Percentiles rank a stretch among this genome's conserved stretches.
phyloP scores from a whole-genome alignment of 2,329 filamentous ascomycete species.

The Botrytis paeoniae region DNA sequence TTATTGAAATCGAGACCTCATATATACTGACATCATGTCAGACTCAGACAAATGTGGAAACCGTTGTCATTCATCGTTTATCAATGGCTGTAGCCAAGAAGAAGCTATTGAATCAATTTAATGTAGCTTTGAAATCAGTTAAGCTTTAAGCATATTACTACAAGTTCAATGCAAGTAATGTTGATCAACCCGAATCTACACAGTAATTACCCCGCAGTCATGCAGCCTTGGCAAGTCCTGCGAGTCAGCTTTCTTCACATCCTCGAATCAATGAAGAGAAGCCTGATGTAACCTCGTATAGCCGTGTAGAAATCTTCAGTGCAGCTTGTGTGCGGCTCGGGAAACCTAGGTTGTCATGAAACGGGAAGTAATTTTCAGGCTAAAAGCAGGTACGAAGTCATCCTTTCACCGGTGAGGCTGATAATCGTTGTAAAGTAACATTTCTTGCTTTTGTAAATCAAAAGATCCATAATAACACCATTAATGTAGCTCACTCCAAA shows the following conservation, averaged over 20 bases:
- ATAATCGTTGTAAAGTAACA: not conserved
- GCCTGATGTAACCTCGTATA: constrained; percentile 7
- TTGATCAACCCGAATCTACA: not conserved
- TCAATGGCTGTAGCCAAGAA: constrained; percentile 3
- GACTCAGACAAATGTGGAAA: not conserved
- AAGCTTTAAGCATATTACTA: not conserved
- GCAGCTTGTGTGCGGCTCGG: not conserved
- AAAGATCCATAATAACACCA: not conserved
- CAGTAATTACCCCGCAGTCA: not conserved
- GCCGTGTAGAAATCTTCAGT: not conserved
- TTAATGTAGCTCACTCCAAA: not conserved
- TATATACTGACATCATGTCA: not conserved
- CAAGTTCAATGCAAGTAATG: constrained; percentile 3
- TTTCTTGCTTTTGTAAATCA: not conserved
- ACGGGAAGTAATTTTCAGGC: not conserved
- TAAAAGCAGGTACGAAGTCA: constrained; percentile 3
- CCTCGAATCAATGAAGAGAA: constrained; percentile 1
- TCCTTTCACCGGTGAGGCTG: not conserved
- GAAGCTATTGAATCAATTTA: not conserved
- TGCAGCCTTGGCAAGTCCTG: constrained; percentile 5
- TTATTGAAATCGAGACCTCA: not conserved
- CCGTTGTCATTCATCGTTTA: not conserved
- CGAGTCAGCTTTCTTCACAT: not conserved
- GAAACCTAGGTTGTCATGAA: not conserved
- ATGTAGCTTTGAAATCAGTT: not conserved